These are phyloP conservation scores for Hydnum rufescens DNA, from an alignment of 768 basidiomycete genomes.

Conservation along the genomic window DNA sequence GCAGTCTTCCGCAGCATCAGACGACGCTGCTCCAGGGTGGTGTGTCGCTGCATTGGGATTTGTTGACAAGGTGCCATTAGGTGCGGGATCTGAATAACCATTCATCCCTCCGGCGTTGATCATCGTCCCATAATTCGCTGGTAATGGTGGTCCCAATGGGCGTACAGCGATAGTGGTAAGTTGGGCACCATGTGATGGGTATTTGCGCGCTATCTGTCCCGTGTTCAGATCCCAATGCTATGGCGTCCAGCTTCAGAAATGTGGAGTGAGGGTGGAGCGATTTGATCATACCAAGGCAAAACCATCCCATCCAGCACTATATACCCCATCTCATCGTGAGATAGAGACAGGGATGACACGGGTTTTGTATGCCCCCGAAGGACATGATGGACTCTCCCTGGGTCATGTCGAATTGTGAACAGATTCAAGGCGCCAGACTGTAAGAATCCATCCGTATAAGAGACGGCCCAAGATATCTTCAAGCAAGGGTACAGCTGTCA, in stretches of 20 bases:
- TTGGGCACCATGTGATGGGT: slow-evolving; percentile 67
- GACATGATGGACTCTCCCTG: slow-evolving; percentile 55
- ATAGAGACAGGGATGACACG: slow-evolving; percentile 67
- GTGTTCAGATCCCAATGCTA: slow-evolving; percentile 99
- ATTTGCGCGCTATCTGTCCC: slow-evolving; percentile 56
- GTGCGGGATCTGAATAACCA: neutral
- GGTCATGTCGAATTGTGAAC: slow-evolving; percentile 82
- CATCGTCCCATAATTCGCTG: neutral
- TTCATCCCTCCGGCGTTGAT: neutral
- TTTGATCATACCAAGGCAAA: slow-evolving; percentile 34
- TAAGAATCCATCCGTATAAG: neutral
- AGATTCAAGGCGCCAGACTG: slow-evolving; percentile 85
- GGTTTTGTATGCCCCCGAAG: slow-evolving; percentile 61
- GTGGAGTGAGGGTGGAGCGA: neutral
- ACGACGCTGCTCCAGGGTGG: neutral
- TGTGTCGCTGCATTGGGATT: neutral
- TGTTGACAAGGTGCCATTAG: neutral
- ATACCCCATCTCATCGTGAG: slow-evolving; percentile 65
- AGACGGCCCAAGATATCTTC: too few relatives aligned
- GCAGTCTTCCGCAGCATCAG: slow-evolving; percentile 7
- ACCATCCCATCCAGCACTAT: slow-evolving; percentile 92
- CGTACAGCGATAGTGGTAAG: slow-evolving; percentile 63
- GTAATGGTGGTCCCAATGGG: slow-evolving; percentile 23
- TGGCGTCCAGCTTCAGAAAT: neutral
- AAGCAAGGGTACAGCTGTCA: too few relatives aligned